Conservation (phyloP, 2,329 filamentous ascomycete genomes). For the Fusarium nygamai region DNA sequence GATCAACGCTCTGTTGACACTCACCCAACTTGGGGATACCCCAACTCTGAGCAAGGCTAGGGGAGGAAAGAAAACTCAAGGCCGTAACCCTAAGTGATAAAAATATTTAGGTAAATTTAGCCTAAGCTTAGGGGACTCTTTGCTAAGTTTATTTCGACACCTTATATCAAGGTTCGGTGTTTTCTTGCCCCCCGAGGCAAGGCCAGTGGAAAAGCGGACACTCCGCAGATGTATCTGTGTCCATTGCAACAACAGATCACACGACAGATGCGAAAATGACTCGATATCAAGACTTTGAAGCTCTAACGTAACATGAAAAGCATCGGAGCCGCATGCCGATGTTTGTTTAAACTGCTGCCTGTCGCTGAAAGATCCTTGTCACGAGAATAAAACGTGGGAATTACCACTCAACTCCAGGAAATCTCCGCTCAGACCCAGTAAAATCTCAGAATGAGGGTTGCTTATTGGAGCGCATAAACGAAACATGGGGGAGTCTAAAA, state of each 20-base stretch:
- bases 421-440: neutral
- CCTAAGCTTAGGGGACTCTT: too few species aligned
- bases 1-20: neutral
- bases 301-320: neutral
- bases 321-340: neutral
- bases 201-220: neutral
- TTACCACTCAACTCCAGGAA: neutral
- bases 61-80: too few species aligned
- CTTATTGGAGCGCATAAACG: slow-evolving; percentile 27
- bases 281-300: neutral
- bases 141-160: too few species aligned
- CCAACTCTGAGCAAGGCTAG: too few species aligned
- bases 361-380: neutral
- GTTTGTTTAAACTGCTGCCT: neutral
- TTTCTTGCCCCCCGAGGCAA: too few species aligned
- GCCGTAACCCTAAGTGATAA: too few species aligned
- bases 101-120: too few species aligned
- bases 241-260: neutral
- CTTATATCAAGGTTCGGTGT: too few species aligned
- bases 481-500: neutral
- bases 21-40: neutral
- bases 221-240: neutral
- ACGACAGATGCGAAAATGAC: neutral
- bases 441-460: accelerated
- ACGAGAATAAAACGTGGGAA: neutral